Evolutionary conservation across 495 filamentous ascomycete species (phyloP), one percentile per base, ranked within the genome.

Genomic region (Aspergillus avenaceus): DNA sequence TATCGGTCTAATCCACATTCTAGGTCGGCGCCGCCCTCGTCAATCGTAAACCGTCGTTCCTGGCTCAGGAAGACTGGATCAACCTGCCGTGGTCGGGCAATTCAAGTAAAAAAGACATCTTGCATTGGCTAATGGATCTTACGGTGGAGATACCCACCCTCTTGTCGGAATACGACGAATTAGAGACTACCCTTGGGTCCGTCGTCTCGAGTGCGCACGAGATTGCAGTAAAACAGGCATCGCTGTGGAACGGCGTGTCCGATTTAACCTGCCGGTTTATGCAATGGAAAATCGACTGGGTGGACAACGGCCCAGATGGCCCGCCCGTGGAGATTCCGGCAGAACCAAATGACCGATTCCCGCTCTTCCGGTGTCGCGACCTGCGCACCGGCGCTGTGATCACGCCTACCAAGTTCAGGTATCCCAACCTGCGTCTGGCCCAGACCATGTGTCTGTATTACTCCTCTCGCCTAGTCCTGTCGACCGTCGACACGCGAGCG

Each of bases 361-460:
- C 72, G 8, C 44, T 71, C 12, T 75, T 75, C 50, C 60, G 58
- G 18, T 64, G 66, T 31, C 70, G 64, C 2, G 58, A 75, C 46
- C 55, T 70, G 6, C 70, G 65, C 29, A 75, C 70, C 1, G 71
- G 71, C 12, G 63, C 60, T 3, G 55, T 60, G 14, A 61, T 67
- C n/a, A 53, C 50, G 13, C 63, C 72, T 9, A 65, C 67, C n/a
- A 64, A 59, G 47, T 59, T 71, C 27, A 47, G 54, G 26, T 75
- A 73, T 40, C 70, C 72, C 0, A 65, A 73, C 41, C 58, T 73
- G 7, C 67, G 70, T 8, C 60, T 75, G 13, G 62, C 70, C 12
- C 72, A 75, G 41, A 69, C 69, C 13, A 72, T 75, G 69, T 72
- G 67, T 47, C 29, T 73, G 0, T 75, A 75, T 38, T 72, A 66